Evolutionary conservation across 2,329 filamentous ascomycete genomes (phyloP).

Genomic region (Endoconidiophora polonica): DNA sequence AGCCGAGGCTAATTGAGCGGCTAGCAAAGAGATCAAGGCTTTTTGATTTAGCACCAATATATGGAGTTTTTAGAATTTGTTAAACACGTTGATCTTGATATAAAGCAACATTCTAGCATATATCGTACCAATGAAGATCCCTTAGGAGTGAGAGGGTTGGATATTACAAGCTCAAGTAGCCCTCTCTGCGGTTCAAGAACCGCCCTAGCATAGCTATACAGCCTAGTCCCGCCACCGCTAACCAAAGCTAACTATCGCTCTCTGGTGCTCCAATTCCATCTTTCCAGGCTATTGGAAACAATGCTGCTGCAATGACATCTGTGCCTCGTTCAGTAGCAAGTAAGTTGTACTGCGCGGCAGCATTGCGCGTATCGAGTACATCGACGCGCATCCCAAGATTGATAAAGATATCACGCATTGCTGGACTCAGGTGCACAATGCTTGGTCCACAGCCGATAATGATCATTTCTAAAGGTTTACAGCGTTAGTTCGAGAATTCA

Average conservation of each 20-base stretch:
- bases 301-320: constrained; percentile 65
- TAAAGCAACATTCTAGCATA: too few species aligned
- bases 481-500: constrained; percentile 5
- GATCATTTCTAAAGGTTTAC: constrained; percentile 47
- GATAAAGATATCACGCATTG: constrained; percentile 55
- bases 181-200: too few species aligned
- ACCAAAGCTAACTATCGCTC: neutral
- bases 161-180: too few species aligned
- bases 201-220: too few species aligned
- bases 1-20: too few species aligned
- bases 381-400: constrained; percentile 72
- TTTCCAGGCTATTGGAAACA: constrained; percentile 75
- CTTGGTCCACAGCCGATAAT: constrained; percentile 72
- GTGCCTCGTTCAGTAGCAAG: constrained; percentile 87
- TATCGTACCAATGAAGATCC: too few species aligned
- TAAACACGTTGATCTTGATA: too few species aligned
- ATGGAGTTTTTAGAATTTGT: too few species aligned
- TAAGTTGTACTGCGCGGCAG: constrained; percentile 85
- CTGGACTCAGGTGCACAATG: constrained; percentile 60
- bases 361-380: constrained; percentile 81
- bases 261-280: constrained; percentile 33
- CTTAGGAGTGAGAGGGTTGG: too few species aligned
- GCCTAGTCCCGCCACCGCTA: neutral
- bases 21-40: too few species aligned
- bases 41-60: too few species aligned